Base-by-base conservation (phyloP, 169 alveolate species). In the Eimeria falciformis region DNA sequence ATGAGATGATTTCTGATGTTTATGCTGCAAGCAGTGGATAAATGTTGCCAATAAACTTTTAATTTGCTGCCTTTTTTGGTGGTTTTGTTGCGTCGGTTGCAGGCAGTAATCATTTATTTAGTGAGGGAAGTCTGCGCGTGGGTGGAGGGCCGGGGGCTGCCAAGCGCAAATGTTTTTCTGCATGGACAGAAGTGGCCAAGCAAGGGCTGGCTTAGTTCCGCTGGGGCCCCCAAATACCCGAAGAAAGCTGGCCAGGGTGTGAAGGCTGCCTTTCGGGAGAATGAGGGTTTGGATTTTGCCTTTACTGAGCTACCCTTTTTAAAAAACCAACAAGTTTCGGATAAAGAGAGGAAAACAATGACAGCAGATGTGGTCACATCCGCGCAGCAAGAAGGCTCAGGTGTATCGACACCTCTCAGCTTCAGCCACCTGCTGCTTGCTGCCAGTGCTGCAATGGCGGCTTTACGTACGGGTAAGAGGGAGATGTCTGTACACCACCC, bases 81-180 rank as follows among this genome's bases (percentile, higher is more conserved):
- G 40, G 40, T 53, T 53, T 21, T 21, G 65, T 53, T 53, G 65
- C 65, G 65, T 3, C 65, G 40, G 40, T 33, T 33, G 43, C 79
- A 68, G 79, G 79, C 79, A 25, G 11, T 68, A 23, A 33, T 68
- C 0, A 17, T 68, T 5, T 71, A 29, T 43, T 25, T 40, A 3
- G 83, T 71, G 83, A n/a, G 83, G 56, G 58, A 29, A 21, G 58
- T 71, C 33, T 18, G 27, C 6, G 83, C 56, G 23, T 71, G 56
- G 83, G 14, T 71, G 56, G 33, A 71, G 83, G 3, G 53, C n/a
- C 6, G 83, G 56, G 83, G 83, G 12, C 6, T 29, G 7, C 83
- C 53, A 1, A 21, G 37, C 50, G 37, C 17, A 0, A 40, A 7
- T 14, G 56, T 7, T 21, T 40, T 3, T 43, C 17, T 53, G 17